phyloP scores from a whole-genome alignment of 331 rosid species.

The Pyracantha coccinea region DNA sequence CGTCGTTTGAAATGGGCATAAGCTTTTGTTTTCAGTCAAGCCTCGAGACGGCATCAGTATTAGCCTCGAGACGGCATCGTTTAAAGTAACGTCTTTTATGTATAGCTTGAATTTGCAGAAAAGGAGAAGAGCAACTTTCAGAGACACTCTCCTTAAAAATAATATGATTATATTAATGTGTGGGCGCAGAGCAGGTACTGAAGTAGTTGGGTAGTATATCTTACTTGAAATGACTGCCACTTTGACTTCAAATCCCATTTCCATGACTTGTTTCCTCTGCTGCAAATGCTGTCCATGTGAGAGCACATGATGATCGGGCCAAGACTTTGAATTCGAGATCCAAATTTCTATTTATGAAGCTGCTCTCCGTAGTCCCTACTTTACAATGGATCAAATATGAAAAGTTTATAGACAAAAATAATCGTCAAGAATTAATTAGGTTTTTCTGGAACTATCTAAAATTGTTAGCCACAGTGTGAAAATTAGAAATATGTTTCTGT shows the following conservation, averaged over 20 bases:
- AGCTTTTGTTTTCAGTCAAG: not conserved
- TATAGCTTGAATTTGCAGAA: not conserved
- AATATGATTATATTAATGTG: not conserved
- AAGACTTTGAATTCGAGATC: conserved; percentile 12
- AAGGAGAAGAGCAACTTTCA: not conserved
- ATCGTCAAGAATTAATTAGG: not conserved
- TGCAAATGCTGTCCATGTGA: conserved; percentile 36
- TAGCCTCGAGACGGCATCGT: too few species aligned
- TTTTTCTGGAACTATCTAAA: not conserved
- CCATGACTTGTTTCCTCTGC: conserved; percentile 23
- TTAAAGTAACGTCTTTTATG: not conserved
- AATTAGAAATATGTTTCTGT: not conserved
- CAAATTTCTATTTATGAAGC: not conserved
- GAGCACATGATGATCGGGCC: conserved; percentile 25
- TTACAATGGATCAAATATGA: not conserved
- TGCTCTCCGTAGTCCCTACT: not conserved
- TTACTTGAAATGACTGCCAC: conserved; percentile 8
- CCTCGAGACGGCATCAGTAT: not conserved
- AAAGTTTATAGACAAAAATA: not conserved
- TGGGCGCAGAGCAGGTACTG: conserved; percentile 7
- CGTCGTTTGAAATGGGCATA: not conserved
- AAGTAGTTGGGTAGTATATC: conserved; percentile 22
- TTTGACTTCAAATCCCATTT: conserved; percentile 6
- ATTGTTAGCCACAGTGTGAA: not conserved
- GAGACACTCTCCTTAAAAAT: conserved; percentile 20